phyloP scores from a whole-genome alignment of 2,329 filamentous ascomycete species.

The Aspergillus neoniger region DNA sequence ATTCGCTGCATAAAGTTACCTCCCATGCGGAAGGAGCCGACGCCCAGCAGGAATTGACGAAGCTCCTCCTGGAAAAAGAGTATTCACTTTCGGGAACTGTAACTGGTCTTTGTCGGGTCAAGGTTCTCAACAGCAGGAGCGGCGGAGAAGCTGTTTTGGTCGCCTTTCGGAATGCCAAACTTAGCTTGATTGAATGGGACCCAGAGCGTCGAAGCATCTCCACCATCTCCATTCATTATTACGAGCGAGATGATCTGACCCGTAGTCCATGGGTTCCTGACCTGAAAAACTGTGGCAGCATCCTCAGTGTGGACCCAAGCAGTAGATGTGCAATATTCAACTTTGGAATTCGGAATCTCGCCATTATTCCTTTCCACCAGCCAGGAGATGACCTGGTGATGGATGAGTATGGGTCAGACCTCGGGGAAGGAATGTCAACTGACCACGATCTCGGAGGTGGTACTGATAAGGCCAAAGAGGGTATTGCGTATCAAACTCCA shows the following conservation, averaged over 20 bases:
- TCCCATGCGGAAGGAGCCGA: slow-evolving; percentile 46
- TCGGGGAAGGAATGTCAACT: slow-evolving; percentile 65
- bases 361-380: slow-evolving; percentile 90
- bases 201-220: slow-evolving; percentile 74
- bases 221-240: slow-evolving; percentile 95
- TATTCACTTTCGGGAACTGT: slow-evolving; percentile 82
- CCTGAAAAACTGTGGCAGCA: slow-evolving; percentile 74
- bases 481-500: slow-evolving; percentile 58
- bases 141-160: slow-evolving; percentile 82
- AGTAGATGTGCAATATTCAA: slow-evolving; percentile 93
- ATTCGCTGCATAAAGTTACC: slow-evolving; percentile 66
- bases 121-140: slow-evolving; percentile 69
- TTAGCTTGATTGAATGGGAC: slow-evolving; percentile 94
- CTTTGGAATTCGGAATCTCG: slow-evolving; percentile 84
- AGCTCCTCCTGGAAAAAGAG: slow-evolving; percentile 82
- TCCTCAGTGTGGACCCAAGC: slow-evolving; percentile 82
- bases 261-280: slow-evolving; percentile 79
- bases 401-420: slow-evolving; percentile 83
- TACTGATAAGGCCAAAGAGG: slow-evolving; percentile 37
- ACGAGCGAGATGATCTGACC: slow-evolving; percentile 88
- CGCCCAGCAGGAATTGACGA: slow-evolving; percentile 67
- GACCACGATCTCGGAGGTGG: slow-evolving; percentile 40
- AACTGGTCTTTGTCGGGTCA: slow-evolving; percentile 77
- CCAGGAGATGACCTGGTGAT: slow-evolving; percentile 84
- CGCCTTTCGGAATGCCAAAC: slow-evolving; percentile 85